Base-by-base conservation (phyloP, 805 yeast genomes). In the Millerago galiae region DNA sequence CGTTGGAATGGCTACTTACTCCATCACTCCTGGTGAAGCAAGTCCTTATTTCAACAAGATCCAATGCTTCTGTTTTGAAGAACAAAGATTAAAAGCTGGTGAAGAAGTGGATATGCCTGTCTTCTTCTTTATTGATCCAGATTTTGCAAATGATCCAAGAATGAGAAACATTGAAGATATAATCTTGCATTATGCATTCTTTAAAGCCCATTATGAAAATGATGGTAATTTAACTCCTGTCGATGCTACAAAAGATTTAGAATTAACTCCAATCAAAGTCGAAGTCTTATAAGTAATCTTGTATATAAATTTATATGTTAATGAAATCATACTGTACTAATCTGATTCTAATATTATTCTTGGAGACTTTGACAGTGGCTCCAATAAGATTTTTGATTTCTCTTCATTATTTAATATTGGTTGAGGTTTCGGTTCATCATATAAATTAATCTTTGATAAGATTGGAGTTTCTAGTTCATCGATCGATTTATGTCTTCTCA, bases 51-150 rank as follows among this genome's bases (percentile, higher is more conserved):
- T 93, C 69, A 88, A 88, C 68, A 93, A 93, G 65, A 93, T 93
- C 56, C 99, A 93, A 63, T 93, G 99, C 63, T 93, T 93, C 67
- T 93, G 99, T 60, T 93, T 93, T 58, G 99, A 93, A 67, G 99
- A 93, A 61, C 99, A 93, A 63, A 77, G 86, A 62, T 70, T 93
- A 50, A 74, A 80, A 42, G 96, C 97, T 3, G 97, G 97, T 8
- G 99, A 93, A 65, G 97, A 93, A 60, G 95, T 93, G 14, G 99
- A 93, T 60, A 93, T 93, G 99, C 99, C 99, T 0, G 87, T 93
- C 8, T 93, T 93, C 67, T 93, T 90, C 74, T 90, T 90, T 63
- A 86, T 90, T 35, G 98, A 90, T 60, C 98, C 98, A 0, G 98
- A 90, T 52, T 91, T 84, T 63, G 93, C 93, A 35, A 79, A 81